Base-by-base conservation (phyloP, 1,284 basidiomycete genomes). In the Ganoderma lucidum region DNA sequence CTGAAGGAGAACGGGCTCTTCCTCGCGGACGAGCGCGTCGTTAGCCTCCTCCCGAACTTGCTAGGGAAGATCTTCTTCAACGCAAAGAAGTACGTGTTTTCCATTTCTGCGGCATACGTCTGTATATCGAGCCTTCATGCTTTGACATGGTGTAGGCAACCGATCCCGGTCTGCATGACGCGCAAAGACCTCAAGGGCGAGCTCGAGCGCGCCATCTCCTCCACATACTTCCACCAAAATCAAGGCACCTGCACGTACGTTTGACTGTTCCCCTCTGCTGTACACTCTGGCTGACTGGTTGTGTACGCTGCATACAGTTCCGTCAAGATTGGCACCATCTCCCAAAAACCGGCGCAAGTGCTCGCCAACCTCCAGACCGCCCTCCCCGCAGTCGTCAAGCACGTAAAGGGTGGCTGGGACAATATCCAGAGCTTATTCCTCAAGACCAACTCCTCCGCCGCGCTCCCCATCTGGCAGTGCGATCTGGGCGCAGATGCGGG, bases 191-290 rank as follows among this genome's bases (percentile, higher is more conserved):
- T 99, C 70, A 97, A 97, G 80, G 87, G 86, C 51, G 96, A 98
- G 78, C 87, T 99, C 5, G 96, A 97, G 78, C 88, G 90, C 51
- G 97, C 97, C 14, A 92, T 99, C 72, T 90, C 90, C 8, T 95
- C 95, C 17, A 97, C 97, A 0, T 98, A 97, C 81, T 95, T 96
- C 90, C 91, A 96, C 79, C 94, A 96, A 81, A 95, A 95, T 70
- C 91, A 90, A 72, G 96, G 96, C n/a, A 96, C 95, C 4, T 95
- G 93, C 86, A 90, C 90, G 94, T 96, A 82, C 66, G 94, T 89
- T 28, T 42, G 42, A 37, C 30, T 28, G 48, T 65, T 12, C 32
- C 19, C 53, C 45, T 51, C n/a, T 42, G 23, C 23, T 23, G 23
- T 23, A 23, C 23, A 23, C 23, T 23, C 23, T 23, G 23, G 23